Base-by-base conservation (phyloP, 441 rosid species). In the Arabidopsis hybrid region DNA sequence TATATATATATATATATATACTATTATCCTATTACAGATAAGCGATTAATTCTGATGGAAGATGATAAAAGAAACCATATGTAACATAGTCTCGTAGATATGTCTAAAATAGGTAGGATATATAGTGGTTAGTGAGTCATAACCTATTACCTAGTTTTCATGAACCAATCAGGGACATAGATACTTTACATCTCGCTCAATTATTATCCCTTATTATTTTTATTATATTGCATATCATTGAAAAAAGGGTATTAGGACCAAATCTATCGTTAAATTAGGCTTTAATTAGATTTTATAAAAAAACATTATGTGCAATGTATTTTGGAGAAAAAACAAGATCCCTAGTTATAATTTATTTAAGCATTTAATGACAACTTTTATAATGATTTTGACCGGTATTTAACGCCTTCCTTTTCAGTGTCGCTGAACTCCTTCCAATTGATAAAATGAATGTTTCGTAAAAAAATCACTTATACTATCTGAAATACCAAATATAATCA, bases 51-150 rank as follows among this genome's bases (percentile, higher is more conserved):
- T 50, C 14, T 14, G 36, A 42, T 62, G 55, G 55, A 62, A 16
- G n/a, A 42, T 52, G 38, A 34, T 52, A 51, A 71, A 50, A 62
- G 16, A 63, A 43, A 7, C 4, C 36, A 43, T 43, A 50, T 50
- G 60, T 49, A 51, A 17, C 43, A 55, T 53, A 55, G 5, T 56
- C 58, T 17, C 32, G 13, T 26, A 73, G 8, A 36, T 51, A 51
- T 60, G 13, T 12, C 3, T 35, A 35, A 43, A 43, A 46, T 55
- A 63, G 65, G 46, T 31, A 4, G 6, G 51, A 34, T 59, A 34
- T 59, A 4, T n/a, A 72, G 69, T 77, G 73, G 77, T 71, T 72
- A 72, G 64, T 77, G 77, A 71, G 69, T 71, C 73, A 71, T 60
- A 60, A 59, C 63, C 77, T 71, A 77, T 59, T 18, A 77, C 68